Evolutionary conservation across 78 protist genomes (phyloP), one percentile per base, ranked within the genome.

Genomic region (Monocercomonoides exilis): DNA sequence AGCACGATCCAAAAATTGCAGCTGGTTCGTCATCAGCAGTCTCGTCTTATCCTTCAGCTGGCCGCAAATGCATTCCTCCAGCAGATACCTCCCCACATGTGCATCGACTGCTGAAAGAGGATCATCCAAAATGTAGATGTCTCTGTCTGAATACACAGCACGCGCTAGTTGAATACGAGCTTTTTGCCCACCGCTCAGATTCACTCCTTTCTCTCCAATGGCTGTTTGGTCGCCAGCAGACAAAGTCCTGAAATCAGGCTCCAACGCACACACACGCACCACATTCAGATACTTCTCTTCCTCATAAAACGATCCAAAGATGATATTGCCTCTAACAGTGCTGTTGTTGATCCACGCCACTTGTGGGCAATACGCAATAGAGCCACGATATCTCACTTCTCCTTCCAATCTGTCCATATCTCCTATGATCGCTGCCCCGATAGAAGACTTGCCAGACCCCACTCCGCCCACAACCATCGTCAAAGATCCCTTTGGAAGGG

Each of bases 121-220:
- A 46, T 94, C 97, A 81, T 94, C 98, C 21, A 94, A 35, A 0
- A 95, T 81, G 87, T 94, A 92, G 36, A 93, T 81, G 2, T 93
- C 94, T 2, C 94, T 36, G 44, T 0, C 3, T 32, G 81, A n/a
- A 79, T 93, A 93, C 54, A 91, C 41, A n/a, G 96, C 95, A 42
- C 97, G 91, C 2, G 98, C 99, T 0, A 97, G 85, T 41, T 93
- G 82, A n/a, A 97, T 92, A 35, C 99, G 92, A 84, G 89, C 94
- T 87, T 97, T 96, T 92, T 97, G 99, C 42, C 99, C 99, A 43
- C 99, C 99, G 3, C 89, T 43, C 2, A 98, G 90, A 86, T 94
- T 97, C 45, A 97, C 87, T 46, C 99, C 99, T 42, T 87, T 84
- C 91, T 96, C 99, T 34, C 99, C 99, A 77, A 98, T 96, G 85